Conservation (phyloP, 2,329 filamentous ascomycete species). For the Leptodontidium sp. region DNA sequence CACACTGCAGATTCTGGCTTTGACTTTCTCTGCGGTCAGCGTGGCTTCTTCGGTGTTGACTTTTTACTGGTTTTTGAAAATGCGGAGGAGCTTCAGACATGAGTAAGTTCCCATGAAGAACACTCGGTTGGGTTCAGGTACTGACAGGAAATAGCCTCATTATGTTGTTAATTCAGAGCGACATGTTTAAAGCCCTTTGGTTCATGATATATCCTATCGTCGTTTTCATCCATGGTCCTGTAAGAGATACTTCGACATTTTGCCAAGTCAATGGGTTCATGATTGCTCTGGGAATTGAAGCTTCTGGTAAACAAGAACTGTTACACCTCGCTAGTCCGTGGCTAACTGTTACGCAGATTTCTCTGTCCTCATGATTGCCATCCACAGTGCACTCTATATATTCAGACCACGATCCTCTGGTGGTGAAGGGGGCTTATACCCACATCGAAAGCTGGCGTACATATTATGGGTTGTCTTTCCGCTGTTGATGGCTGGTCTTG, state of each 20-base stretch:
- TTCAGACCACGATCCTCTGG: constrained; percentile 60
- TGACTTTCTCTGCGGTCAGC: constrained; percentile 59
- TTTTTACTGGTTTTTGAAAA: constrained; percentile 77
- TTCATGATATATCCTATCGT: constrained; percentile 71
- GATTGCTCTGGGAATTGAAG: constrained; percentile 71
- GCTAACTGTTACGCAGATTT: constrained; percentile 58
- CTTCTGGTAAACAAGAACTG: constrained; percentile 56
- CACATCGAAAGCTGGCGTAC: constrained; percentile 69
- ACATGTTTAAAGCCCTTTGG: constrained; percentile 75
- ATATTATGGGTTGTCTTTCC: constrained; percentile 65
- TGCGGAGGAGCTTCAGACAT: constrained; percentile 78
- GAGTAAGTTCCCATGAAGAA: constrained; percentile 57
- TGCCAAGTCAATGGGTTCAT: constrained; percentile 77
- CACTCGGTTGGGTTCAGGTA: neutral
- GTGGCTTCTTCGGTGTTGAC: constrained; percentile 62
- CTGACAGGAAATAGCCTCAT: constrained; percentile 60
- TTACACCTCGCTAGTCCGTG: neutral
- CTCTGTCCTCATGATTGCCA: constrained; percentile 74
- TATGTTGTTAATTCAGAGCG: constrained; percentile 75
- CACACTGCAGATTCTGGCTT: constrained; percentile 44
- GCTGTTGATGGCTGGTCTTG: constrained; percentile 64
- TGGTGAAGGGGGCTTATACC: constrained; percentile 72
- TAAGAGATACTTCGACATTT: constrained; percentile 61
- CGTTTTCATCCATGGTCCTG: constrained; percentile 59
- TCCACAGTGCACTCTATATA: constrained; percentile 78